phyloP scores from a whole-genome alignment of 305 asterid species.

The Solanum hybrid region DNA sequence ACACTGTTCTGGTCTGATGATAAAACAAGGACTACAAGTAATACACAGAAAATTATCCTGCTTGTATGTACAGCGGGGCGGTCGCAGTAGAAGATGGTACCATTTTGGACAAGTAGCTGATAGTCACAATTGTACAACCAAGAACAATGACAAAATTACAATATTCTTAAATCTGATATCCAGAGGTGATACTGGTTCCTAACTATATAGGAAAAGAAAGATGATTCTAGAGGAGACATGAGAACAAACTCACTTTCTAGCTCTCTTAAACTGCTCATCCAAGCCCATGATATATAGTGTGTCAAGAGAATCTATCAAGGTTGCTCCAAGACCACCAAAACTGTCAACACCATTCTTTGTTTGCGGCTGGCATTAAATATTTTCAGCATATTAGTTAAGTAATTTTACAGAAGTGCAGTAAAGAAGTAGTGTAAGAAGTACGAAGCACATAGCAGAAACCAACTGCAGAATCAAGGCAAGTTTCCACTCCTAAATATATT shows the following conservation, averaged over 20 bases:
- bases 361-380: constrained; percentile 59
- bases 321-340: constrained; percentile 99
- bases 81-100: neutral
- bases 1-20: neutral
- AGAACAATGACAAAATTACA: neutral
- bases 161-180: neutral
- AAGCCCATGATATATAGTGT: constrained; percentile 94
- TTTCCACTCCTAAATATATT: neutral
- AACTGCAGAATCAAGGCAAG: constrained; percentile 2
- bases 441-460: neutral
- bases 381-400: constrained; percentile 7
- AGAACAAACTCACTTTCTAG: constrained; percentile 69
- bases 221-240: neutral
- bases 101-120: neutral
- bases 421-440: neutral
- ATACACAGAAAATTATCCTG: neutral
- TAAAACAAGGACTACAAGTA: neutral
- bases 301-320: constrained; percentile 90
- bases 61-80: neutral
- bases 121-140: neutral
- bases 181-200: neutral
- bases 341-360: constrained; percentile 82
- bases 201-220: neutral
- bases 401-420: constrained; percentile 6
- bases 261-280: constrained; percentile 90